phyloP scores from a whole-genome alignment of 2,329 filamentous ascomycete species.

The Microdochium trichocladiopsis region DNA sequence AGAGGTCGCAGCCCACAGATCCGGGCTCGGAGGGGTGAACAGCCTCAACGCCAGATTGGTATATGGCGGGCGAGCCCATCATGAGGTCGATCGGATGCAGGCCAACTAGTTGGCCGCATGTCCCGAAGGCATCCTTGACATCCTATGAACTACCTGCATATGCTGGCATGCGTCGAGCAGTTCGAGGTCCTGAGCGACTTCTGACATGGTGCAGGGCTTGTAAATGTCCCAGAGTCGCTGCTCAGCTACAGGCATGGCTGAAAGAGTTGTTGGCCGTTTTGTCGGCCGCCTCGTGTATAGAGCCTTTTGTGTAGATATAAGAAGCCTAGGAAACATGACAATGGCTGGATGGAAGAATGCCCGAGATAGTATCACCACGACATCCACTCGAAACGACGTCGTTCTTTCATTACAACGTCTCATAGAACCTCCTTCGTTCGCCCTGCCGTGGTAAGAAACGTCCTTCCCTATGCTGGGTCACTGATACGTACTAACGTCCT shows the following conservation, averaged over 20 bases:
- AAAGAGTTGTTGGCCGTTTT: background rate
- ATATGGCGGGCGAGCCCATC: too few relatives aligned
- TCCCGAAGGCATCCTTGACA: background rate
- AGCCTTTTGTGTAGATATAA: background rate
- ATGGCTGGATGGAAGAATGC: background rate
- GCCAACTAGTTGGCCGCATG: background rate
- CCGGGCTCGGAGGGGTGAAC: too few relatives aligned
- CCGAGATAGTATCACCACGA: background rate
- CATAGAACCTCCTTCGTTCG: background rate
- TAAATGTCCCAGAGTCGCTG: background rate
- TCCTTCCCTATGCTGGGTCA: background rate
- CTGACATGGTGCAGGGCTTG: background rate
- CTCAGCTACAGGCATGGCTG: background rate
- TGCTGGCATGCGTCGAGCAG: background rate
- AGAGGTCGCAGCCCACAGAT: too few relatives aligned
- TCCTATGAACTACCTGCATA: background rate
- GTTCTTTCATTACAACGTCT: too few relatives aligned
- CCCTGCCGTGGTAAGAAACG: background rate
- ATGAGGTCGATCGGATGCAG: too few relatives aligned
- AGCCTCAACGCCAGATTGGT: too few relatives aligned
- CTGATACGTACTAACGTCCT: background rate
- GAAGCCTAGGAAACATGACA: background rate
- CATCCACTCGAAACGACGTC: background rate
- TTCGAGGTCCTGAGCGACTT: background rate
- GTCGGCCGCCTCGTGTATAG: background rate